Evolutionary conservation across 306 rosid species (phyloP).

Genomic region (Astragalus glycyphyllos): DNA sequence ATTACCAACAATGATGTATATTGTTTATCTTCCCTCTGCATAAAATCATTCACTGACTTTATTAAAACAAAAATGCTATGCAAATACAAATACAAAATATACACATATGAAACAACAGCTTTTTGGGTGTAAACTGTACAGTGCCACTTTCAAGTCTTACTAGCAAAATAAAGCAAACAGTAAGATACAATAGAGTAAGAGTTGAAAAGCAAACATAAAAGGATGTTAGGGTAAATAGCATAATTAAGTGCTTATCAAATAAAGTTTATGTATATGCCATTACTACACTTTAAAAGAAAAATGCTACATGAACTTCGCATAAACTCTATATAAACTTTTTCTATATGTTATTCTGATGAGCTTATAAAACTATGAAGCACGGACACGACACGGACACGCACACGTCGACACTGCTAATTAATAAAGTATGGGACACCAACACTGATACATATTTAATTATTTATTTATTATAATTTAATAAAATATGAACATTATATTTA

Average conservation of each 20-base stretch:
- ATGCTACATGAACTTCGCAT: too few relatives aligned
- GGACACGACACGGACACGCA: too few relatives aligned
- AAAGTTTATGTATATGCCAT: not conserved
- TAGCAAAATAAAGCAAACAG: not conserved
- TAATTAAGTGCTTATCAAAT: not conserved
- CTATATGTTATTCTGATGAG: too few relatives aligned
- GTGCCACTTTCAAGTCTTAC: conserved; percentile 2
- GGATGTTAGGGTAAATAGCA: not conserved
- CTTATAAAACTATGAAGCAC: too few relatives aligned
- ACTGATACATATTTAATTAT: too few relatives aligned
- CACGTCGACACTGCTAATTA: too few relatives aligned
- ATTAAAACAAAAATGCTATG: not conserved
- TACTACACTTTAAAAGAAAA: not conserved
- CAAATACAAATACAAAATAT: not conserved
- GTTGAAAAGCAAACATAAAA: not conserved
- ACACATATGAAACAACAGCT: not conserved
- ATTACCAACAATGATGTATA: not conserved
- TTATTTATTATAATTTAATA: too few relatives aligned
- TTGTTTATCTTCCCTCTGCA: not conserved
- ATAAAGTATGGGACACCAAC: too few relatives aligned
- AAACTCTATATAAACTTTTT: too few relatives aligned
- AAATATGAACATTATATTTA: too few relatives aligned
- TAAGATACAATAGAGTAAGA: not conserved
- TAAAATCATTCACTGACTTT: not conserved
- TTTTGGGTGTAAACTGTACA: not conserved